A percentile compares a stretch with the other conserved stretches of the same genome.
phyloP scores from a whole-genome alignment of 2,329 filamentous ascomycete species.

The Botrytis elliptica region DNA sequence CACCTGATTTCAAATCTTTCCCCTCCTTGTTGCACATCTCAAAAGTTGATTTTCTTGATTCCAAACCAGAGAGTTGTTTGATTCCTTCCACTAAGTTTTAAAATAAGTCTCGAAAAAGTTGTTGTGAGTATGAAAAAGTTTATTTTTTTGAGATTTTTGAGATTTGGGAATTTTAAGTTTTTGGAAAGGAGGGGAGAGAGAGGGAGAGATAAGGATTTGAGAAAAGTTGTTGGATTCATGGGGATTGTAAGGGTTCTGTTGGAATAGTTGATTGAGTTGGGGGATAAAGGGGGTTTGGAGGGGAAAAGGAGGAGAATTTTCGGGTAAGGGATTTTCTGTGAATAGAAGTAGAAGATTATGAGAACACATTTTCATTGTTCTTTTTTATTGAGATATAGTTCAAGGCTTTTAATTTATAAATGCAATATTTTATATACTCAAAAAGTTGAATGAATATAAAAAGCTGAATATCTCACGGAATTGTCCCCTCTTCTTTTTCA shows the following conservation, averaged over 20 bases:
- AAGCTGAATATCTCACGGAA: neutral
- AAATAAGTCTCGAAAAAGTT: neutral
- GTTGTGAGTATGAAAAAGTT: neutral
- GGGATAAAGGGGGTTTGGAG: neutral
- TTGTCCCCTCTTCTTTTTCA: too few species aligned
- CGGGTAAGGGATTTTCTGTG: neutral
- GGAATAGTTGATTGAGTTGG: neutral
- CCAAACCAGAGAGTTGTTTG: neutral
- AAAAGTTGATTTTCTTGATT: neutral
- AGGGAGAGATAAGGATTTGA: fast-evolving
- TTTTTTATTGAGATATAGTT: too few species aligned
- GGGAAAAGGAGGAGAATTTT: neutral
- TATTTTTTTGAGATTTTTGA: neutral
- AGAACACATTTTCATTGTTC: neutral
- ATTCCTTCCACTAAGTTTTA: neutral
- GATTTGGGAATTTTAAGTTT: neutral
- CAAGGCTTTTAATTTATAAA: too few species aligned
- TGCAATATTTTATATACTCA: neutral
- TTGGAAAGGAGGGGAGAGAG: neutral
- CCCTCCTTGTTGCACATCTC: neutral
- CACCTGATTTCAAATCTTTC: neutral
- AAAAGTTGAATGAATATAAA: neutral
- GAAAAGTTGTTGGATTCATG: fast-evolving
- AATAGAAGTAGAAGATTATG: neutral
- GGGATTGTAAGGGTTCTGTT: neutral